A percentile compares a stretch with the other conserved stretches of the same genome.
These are phyloP conservation scores for Backusella australiensis DNA, from an alignment of 192 early-diverging fungal genomes.

Conservation along the genomic window DNA sequence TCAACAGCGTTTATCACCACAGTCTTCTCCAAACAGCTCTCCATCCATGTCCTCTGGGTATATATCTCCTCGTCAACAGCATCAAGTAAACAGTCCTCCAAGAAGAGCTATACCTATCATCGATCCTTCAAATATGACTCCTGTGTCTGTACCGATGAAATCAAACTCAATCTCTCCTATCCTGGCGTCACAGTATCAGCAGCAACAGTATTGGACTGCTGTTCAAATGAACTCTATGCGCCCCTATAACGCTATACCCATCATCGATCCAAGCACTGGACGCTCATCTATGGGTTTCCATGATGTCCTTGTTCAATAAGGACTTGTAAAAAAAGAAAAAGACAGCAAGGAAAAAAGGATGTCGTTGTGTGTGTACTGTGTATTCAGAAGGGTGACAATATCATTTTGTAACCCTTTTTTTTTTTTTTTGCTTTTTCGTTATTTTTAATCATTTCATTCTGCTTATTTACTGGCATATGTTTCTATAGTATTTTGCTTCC, in stretches of 20 bases:
- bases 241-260: neutral
- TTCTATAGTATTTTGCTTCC: conserved; percentile 4
- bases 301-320: conserved; percentile 25
- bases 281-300: conserved; percentile 6
- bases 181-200: conserved; percentile 1
- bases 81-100: neutral
- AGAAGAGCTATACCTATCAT: conserved; percentile 50
- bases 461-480: neutral
- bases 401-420: neutral
- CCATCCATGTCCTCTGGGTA: conserved; percentile 14
- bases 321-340: neutral
- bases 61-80: neutral
- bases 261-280: neutral
- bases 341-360: neutral
- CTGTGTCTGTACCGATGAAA: conserved; percentile 37
- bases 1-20: conserved; percentile 22
- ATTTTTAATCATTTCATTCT: neutral
- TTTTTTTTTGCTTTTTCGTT: conserved; percentile 2
- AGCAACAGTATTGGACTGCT: neutral
- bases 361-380: neutral
- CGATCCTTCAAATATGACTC: conserved; percentile 46
- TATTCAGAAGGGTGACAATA: neutral
- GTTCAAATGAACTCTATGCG: neutral
- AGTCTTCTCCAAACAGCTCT: conserved; percentile 17
- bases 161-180: conserved; percentile 4